These are phyloP conservation scores for Ophiostoma sp. DNA, from an alignment of 2,329 filamentous ascomycete genomes.

Conservation along the genomic window DNA sequence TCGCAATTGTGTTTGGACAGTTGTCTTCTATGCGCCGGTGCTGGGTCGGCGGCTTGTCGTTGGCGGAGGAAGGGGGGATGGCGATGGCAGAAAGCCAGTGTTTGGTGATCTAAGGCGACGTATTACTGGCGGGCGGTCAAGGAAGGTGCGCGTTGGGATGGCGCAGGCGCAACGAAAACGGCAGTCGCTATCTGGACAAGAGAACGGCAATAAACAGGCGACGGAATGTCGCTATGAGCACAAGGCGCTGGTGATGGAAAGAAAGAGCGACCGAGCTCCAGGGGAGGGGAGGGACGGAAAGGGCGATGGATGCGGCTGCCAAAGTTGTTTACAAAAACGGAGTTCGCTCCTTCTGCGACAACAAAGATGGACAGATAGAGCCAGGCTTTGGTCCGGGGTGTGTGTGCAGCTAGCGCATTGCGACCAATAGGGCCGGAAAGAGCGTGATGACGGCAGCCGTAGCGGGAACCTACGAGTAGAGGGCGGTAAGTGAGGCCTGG, in stretches of 20 bases:
- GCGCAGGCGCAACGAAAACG: conserved; percentile 2
- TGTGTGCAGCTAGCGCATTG: background rate
- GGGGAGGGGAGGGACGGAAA: background rate
- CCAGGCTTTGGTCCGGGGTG: background rate
- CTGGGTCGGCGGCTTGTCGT: background rate
- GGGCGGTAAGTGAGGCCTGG: background rate
- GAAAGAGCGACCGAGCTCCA: background rate
- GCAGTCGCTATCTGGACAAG: background rate
- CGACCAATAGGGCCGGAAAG: conserved; percentile 3
- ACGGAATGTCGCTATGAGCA: background rate
- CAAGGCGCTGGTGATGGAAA: background rate
- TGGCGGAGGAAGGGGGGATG: background rate
- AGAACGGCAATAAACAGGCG: background rate
- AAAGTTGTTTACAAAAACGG: conserved; percentile 1
- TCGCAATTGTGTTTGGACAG: background rate
- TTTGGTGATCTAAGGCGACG: conserved; percentile 4
- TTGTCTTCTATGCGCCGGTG: background rate
- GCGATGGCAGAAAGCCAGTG: background rate
- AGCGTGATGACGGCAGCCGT: conserved; percentile 9
- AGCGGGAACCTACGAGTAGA: background rate
- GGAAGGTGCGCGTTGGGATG: conserved; percentile 11
- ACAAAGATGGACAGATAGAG: background rate
- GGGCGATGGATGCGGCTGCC: background rate
- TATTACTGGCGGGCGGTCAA: conserved; percentile 11
- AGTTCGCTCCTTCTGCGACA: conserved; percentile 5